These are phyloP conservation scores for Microcyclosporella mali DNA, from an alignment of 2,329 filamentous ascomycete genomes.

Conservation along the genomic window DNA sequence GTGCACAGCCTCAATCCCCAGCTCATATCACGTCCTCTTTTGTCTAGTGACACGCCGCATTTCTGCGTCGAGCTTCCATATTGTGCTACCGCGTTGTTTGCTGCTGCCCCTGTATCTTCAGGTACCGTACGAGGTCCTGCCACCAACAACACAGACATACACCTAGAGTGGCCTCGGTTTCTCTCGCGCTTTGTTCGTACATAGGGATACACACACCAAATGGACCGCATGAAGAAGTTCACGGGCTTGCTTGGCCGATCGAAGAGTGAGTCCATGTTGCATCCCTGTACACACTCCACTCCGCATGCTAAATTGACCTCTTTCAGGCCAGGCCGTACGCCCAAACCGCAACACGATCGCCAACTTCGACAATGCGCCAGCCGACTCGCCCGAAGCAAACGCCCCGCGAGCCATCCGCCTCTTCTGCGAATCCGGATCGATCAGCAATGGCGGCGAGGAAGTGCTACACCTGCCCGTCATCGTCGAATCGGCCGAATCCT, in stretches of 20 bases:
- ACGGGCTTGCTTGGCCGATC: conserved; percentile 12
- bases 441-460: conserved; percentile 65
- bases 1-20: no score
- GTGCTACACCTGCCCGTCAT: conserved; percentile 88
- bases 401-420: conserved; percentile 61
- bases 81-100: no score
- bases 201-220: no score
- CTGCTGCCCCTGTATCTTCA: no score
- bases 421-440: conserved; percentile 67
- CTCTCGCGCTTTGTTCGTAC: no score
- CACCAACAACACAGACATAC: no score
- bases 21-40: no score
- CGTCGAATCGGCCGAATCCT: conserved; percentile 91
- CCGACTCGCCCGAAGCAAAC: conserved; percentile 59
- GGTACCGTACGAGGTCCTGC: no score
- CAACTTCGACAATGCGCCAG: conserved; percentile 18
- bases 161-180: no score
- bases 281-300: not conserved
- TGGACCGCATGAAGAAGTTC: conserved; percentile 13
- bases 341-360: conserved; percentile 1
- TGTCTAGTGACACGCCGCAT: no score
- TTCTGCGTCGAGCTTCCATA: no score
- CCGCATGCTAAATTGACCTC: conserved; percentile 1
- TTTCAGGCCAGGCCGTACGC: not conserved
- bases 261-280: conserved; percentile 11